Conservation (phyloP, 495 filamentous ascomycete genomes). For the Xylaria telfairii region DNA sequence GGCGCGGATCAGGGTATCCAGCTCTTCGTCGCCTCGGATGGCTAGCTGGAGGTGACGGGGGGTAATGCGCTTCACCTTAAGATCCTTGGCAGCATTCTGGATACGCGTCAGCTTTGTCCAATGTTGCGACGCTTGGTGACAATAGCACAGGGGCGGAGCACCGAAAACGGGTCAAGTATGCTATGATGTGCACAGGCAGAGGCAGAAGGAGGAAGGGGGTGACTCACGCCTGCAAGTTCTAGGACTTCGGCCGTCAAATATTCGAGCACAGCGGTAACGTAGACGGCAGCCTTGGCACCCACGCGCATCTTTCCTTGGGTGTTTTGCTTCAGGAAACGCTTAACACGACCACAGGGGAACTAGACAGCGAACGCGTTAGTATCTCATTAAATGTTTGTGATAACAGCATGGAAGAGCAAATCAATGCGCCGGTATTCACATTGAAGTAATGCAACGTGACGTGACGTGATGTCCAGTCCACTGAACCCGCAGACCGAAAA, state of each 20-base stretch:
- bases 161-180: not conserved
- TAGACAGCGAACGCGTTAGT: conserved; percentile 53
- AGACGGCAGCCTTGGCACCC: conserved; percentile 97
- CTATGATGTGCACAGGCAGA: conserved; percentile 17
- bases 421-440: conserved; percentile 10
- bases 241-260: conserved; percentile 98
- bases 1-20: conserved; percentile 95
- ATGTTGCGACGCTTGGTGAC: not conserved
- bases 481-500: not conserved
- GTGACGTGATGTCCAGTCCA: no score
- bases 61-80: conserved; percentile 99
- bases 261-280: conserved; percentile 97
- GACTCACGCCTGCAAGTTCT: conserved; percentile 84
- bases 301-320: conserved; percentile 99
- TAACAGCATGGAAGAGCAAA: not conserved
- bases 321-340: conserved; percentile 99
- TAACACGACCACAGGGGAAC: conserved; percentile 99
- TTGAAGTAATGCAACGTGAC: not conserved
- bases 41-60: conserved; percentile 97
- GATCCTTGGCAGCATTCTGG: conserved; percentile 95
- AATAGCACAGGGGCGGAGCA: conserved; percentile 13
- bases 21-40: conserved; percentile 97
- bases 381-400: not conserved
- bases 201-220: conserved; percentile 25
- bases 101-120: conserved; percentile 26